Evolutionary conservation across 192 early-diverging fungal species (phyloP).

Genomic region (Coemansia sp.): DNA sequence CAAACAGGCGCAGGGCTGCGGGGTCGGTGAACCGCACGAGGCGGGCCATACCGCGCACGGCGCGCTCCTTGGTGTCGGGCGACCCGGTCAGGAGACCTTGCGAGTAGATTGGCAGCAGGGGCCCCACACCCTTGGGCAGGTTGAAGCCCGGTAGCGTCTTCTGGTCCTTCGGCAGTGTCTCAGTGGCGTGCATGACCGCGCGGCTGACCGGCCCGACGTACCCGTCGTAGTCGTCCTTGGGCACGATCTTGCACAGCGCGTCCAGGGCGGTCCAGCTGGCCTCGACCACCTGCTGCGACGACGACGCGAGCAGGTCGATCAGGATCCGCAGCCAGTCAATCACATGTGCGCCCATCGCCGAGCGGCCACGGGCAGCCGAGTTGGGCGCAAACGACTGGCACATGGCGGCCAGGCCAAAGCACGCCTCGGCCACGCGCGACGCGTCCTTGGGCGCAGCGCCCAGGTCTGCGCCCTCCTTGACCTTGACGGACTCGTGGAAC

Average conservation of each 20-base stretch:
- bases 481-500: conserved; percentile 70
- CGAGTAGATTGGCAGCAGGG: conserved; percentile 87
- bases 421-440: conserved; percentile 43
- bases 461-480: conserved; percentile 46
- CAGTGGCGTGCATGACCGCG: conserved; percentile 61
- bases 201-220: conserved; percentile 69
- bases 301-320: conserved; percentile 68
- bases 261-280: conserved; percentile 79
- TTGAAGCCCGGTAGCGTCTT: conserved; percentile 76
- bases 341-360: conserved; percentile 59
- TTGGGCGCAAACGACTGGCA: conserved; percentile 35
- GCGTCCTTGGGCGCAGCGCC: conserved; percentile 8
- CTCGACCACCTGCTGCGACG: conserved; percentile 58
- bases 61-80: conserved; percentile 78
- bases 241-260: conserved; percentile 73
- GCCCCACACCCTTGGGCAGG: conserved; percentile 89
- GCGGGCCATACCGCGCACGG: conserved; percentile 83
- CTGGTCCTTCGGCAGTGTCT: conserved; percentile 35
- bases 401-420: conserved; percentile 41
- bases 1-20: conserved; percentile 80
- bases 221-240: conserved; percentile 86
- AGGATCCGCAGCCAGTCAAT: conserved; percentile 80
- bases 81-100: conserved; percentile 91
- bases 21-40: conserved; percentile 58
- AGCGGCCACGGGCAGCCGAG: conserved; percentile 46